Conservation (phyloP, 1,139 yeast genomes). For the Lodderomyces beijingensis region DNA sequence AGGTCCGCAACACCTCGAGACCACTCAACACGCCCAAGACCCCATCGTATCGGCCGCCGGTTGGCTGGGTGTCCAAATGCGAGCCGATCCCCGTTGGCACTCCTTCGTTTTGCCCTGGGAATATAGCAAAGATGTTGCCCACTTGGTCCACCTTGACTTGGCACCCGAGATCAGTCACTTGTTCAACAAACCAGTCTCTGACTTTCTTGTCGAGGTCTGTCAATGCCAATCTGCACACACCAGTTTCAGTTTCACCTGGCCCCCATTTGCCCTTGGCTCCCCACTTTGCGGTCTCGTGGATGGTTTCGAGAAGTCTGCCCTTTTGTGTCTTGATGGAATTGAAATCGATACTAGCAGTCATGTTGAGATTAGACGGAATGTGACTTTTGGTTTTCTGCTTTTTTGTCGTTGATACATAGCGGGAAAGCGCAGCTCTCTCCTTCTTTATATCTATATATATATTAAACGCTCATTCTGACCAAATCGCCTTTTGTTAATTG, state of each 20-base stretch:
- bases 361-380: slow-evolving; percentile 1
- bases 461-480: too few species aligned
- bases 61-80: slow-evolving; percentile 76
- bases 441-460: too few species aligned
- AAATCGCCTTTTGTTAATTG: too few species aligned
- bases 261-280: slow-evolving; percentile 69
- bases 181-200: slow-evolving; percentile 63
- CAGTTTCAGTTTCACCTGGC: slow-evolving; percentile 48
- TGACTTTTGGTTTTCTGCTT: too few species aligned
- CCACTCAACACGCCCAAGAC: slow-evolving; percentile 66
- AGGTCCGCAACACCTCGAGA: slow-evolving; percentile 59
- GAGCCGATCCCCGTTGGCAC: slow-evolving; percentile 69
- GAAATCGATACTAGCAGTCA: slow-evolving; percentile 3
- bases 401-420: too few species aligned
- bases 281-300: slow-evolving; percentile 57
- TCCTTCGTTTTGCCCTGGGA: slow-evolving; percentile 46
- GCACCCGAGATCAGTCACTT: slow-evolving; percentile 54
- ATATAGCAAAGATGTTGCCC: slow-evolving; percentile 65
- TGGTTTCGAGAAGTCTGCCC: slow-evolving; percentile 34
- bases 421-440: too few species aligned
- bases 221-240: slow-evolving; percentile 59
- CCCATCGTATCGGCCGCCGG: slow-evolving; percentile 75
- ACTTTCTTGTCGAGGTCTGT: slow-evolving; percentile 59
- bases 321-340: slow-evolving; percentile 10
- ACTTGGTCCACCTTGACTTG: slow-evolving; percentile 52